Conservation (phyloP, 78 protist species). For the Diacronema lutheri region DNA sequence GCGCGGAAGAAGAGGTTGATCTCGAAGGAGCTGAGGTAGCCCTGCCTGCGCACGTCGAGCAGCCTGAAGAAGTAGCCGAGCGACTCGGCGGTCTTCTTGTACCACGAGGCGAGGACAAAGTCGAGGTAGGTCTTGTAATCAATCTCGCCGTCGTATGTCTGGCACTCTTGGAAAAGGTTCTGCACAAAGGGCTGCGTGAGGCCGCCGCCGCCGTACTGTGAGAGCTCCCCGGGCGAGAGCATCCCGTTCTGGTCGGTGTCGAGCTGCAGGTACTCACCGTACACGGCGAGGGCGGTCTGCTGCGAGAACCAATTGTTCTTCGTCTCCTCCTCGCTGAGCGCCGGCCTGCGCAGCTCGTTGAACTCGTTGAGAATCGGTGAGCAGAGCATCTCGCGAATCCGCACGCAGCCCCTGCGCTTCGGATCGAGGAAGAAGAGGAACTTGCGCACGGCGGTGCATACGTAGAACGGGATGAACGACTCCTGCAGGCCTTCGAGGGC, state of each 20-base stretch:
- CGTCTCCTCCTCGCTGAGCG: background rate
- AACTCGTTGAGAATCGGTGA: constrained; percentile 31
- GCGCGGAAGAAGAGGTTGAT: constrained; percentile 11
- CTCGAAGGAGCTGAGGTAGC: background rate
- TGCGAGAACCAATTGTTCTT: constrained; percentile 24
- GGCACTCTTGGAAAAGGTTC: constrained; percentile 32
- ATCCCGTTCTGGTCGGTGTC: constrained; percentile 50
- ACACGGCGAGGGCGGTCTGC: background rate
- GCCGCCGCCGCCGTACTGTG: background rate
- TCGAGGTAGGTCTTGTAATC: constrained; percentile 48
- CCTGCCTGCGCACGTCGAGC: constrained; percentile 17
- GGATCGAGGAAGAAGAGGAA: constrained; percentile 54
- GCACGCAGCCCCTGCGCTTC: background rate
- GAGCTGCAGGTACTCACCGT: constrained; percentile 27
- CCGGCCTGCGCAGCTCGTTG: background rate
- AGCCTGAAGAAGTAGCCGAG: constrained; percentile 10
- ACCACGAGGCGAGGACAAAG: constrained; percentile 39
- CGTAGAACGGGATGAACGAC: background rate
- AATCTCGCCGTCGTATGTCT: constrained; percentile 24
- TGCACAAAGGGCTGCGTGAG: background rate
- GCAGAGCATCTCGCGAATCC: background rate
- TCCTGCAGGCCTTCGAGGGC: background rate
- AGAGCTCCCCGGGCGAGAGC: constrained; percentile 29
- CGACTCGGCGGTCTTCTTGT: background rate
- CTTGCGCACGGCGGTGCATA: constrained; percentile 22